phyloP scores from a whole-genome alignment of 768 basidiomycete species.

The Sutorius australiensis region DNA sequence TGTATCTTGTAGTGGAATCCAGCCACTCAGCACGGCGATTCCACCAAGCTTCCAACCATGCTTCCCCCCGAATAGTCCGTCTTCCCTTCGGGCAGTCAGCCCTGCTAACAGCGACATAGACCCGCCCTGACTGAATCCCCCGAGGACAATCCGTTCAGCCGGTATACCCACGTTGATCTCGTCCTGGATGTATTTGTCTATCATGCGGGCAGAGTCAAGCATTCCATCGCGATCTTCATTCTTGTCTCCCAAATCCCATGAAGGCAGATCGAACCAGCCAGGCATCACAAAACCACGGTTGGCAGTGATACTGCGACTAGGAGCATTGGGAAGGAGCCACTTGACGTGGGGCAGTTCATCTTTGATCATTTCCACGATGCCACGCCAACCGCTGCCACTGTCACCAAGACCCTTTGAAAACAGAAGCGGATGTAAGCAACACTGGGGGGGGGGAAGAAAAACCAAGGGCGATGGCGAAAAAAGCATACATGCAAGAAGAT shows the following conservation, averaged over 20 bases:
- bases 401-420: constrained; percentile 66
- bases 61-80: constrained; percentile 28
- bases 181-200: constrained; percentile 66
- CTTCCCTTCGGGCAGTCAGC: constrained; percentile 35
- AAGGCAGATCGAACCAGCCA: constrained; percentile 80
- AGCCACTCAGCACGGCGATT: constrained; percentile 70
- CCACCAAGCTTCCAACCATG: constrained; percentile 65
- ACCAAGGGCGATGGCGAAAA: neutral
- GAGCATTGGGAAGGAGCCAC: constrained; percentile 60
- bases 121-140: constrained; percentile 87
- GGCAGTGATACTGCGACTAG: constrained; percentile 58
- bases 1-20: constrained; percentile 65
- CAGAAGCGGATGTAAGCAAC: constrained; percentile 1
- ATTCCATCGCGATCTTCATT: constrained; percentile 63
- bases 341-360: constrained; percentile 68
- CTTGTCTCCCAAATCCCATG: constrained; percentile 51
- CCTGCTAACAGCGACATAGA: constrained; percentile 76
- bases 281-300: constrained; percentile 71
- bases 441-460: constrained; percentile 5
- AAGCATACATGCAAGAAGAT: constrained; percentile 82
- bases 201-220: constrained; percentile 53
- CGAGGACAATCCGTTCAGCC: constrained; percentile 70
- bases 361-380: constrained; percentile 67
- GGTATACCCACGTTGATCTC: constrained; percentile 74
- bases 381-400: constrained; percentile 70